Evolutionary conservation across 1,139 yeast genomes (phyloP), one percentile per base, ranked within the genome.

Genomic region (Lodderomyces orthopsilosis): DNA sequence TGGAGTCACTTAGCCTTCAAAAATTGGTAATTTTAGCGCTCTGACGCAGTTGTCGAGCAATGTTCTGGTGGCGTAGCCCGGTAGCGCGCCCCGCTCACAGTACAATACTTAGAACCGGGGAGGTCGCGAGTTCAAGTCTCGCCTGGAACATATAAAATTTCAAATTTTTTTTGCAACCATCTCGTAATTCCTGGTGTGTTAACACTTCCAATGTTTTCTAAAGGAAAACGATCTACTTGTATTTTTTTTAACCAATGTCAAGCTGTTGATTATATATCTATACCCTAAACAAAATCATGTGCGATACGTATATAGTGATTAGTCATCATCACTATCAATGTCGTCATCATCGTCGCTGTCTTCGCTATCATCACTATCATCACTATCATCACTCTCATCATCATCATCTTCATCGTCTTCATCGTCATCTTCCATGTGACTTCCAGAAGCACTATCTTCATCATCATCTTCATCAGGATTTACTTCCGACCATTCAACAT

Each of bases 401-500:
- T 40, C 37, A 4, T 70, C 48, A 22, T 56, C 58, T 53, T 51
- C 46, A 9, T 44, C 49, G 3, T 41, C 49, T 13, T 42, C 45
- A 15, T 51, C 56, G 22, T 44, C 46, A 13, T 48, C 49, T 6
- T 49, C 50, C 30, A 42, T 34, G 35, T 41, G 45, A 50, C 65
- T 54, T 21, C 49, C 54, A 34, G 62, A 62, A 38, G 70, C 65
- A 45, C 70, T 75, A 40, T 83, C 90, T 45, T 81, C 87, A 46
- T 83, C 85, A 38, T 78, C 81, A 12, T 70, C 77, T 27, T 62
- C 62, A 37, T 61, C 62, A 2, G 77, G 77, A 44, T 72, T 70
- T 19, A 71, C 78, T 35, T 69, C 72, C 2, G 69, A 58, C 98
- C 98, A 93, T 56, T 90, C 95, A 23, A 90, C 80, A 59, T 85